These are phyloP conservation scores for Aspergillus saccharolyticus DNA, from an alignment of 495 filamentous ascomycete species.

Conservation along the genomic window DNA sequence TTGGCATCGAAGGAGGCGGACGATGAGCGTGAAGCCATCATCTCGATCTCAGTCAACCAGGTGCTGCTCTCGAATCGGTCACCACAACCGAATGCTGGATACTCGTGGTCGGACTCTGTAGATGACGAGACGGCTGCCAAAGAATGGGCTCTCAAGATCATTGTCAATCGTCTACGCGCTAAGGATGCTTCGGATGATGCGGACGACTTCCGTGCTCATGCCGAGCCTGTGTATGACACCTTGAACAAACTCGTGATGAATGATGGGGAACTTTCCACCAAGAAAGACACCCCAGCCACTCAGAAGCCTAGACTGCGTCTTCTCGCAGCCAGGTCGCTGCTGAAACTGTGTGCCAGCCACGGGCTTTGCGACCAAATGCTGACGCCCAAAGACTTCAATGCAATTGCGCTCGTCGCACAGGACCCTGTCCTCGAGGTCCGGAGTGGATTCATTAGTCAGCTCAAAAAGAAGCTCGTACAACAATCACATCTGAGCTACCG, in stretches of 20 bases:
- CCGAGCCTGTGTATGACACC: slow-evolving; percentile 66
- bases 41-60: slow-evolving; percentile 71
- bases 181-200: slow-evolving; percentile 47
- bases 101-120: slow-evolving; percentile 65
- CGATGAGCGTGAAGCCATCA: slow-evolving; percentile 67
- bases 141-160: slow-evolving; percentile 78
- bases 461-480: slow-evolving; percentile 76
- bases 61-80: slow-evolving; percentile 67
- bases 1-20: slow-evolving; percentile 69
- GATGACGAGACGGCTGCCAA: slow-evolving; percentile 84
- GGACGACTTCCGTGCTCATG: slow-evolving; percentile 58
- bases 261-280: slow-evolving; percentile 74
- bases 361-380: slow-evolving; percentile 74
- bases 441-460: slow-evolving; percentile 67
- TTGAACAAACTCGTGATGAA: slow-evolving; percentile 68
- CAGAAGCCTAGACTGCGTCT: slow-evolving; percentile 77
- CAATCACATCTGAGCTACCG: slow-evolving; percentile 43
- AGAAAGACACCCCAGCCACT: slow-evolving; percentile 62
- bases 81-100: slow-evolving; percentile 37
- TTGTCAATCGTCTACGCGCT: slow-evolving; percentile 81
- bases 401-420: slow-evolving; percentile 72
- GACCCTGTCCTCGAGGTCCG: slow-evolving; percentile 71
- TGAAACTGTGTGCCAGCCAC: slow-evolving; percentile 72
- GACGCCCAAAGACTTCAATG: slow-evolving; percentile 67
- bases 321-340: slow-evolving; percentile 69